Evolutionary conservation across 257 asterid genomes (phyloP), one percentile per base, ranked within the genome.

Genomic region (Ilex aquifolium): DNA sequence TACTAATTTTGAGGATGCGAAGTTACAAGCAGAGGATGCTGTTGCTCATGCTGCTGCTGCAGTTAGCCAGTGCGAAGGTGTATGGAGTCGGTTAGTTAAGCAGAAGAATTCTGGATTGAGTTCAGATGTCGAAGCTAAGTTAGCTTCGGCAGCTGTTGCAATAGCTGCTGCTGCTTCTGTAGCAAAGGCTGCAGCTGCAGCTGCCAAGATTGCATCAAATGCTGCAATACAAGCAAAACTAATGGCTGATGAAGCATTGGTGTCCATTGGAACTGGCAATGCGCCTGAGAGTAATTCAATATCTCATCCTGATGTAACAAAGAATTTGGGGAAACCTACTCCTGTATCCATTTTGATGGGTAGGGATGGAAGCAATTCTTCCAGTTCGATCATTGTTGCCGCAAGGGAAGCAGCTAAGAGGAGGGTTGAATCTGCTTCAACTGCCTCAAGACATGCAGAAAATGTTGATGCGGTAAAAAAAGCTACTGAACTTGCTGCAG

Each of bases 121-220:
- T 59, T 66, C 80, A 27, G 95, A 82, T 70, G 74, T 74, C 52
- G 92, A 90, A 77, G 75, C 87, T 65, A 87, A 81, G 76, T 67
- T 93, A 70, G 86, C 91, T n/a, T 84, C 96, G 61, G 95, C 96
- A 67, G 92, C 96, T 76, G 91, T 68, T 75, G 88, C 88, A 51
- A 73, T 94, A 60, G 95, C 99, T 17, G 99, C 99, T 12, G 93
- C 97, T 75, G 81, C 95, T 62, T 79, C 93, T 72, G 97, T 93
- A 68, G 99, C 99, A 15, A 93, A 83, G 88, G 99, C 95, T 21
- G 99, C 99, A 1, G 92, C 99, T 31, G 96, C 95, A 27, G 96
- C 97, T 67, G 97, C 99, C 59, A 86, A 84, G 80, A 79, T 94
- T 58, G 99, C 99, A 61, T 86, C 85, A 72, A 83, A 68, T 69